Base-by-base conservation (phyloP, 1,139 yeast species). In the Lodderomyces beijingensis region DNA sequence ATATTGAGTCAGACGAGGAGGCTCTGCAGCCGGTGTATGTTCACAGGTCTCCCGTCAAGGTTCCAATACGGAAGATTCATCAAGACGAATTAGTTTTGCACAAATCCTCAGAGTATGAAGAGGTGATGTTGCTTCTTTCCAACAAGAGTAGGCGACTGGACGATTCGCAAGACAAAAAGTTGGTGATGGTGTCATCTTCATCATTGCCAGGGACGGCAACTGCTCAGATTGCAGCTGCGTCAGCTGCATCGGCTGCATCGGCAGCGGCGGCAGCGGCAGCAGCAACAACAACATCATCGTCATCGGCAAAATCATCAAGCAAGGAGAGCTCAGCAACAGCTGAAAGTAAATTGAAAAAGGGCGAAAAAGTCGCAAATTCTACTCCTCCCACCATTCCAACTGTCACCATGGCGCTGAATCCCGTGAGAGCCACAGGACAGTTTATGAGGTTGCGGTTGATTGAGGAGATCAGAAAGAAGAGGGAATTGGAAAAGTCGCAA, bases 51-150 rank as follows among this genome's bases (percentile, higher is more conserved):
- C 75, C 66, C 28, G 59, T 70, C 3, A 54, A 66, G 2, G 68
- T 59, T 35, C 63, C 68, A 19, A 57, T 64, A 2, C 63, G 72
- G 16, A 67, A 64, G 45, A 53, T 68, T 33, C 73, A 66, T 40
- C 70, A 62, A 41, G 74, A 68, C 37, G 71, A 65, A 46, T 49
- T 66, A 47, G 57, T 65, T 4, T 47, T 67, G 43, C 95, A 86
- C 50, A 84, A 84, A 47, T 81, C 85, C 23, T 79, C 89, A 2
- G 94, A 88, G 43, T 88, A 85, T 57, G 97, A 91, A 57, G 95
- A 86, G 52, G 68, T 88, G 51, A 89, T 91, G 97, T 58, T 67
- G 37, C 55, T 68, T 31, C 53, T 68, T 32, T 65, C 73, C 3
- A 63, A 59, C 45, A 67, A 64, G 40, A 60, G 62, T 45, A 64